A percentile compares a stretch with the other conserved stretches of the same genome.
phyloP scores from a whole-genome alignment of 208 protist genomes.

The Sergeia podlipaevii region DNA sequence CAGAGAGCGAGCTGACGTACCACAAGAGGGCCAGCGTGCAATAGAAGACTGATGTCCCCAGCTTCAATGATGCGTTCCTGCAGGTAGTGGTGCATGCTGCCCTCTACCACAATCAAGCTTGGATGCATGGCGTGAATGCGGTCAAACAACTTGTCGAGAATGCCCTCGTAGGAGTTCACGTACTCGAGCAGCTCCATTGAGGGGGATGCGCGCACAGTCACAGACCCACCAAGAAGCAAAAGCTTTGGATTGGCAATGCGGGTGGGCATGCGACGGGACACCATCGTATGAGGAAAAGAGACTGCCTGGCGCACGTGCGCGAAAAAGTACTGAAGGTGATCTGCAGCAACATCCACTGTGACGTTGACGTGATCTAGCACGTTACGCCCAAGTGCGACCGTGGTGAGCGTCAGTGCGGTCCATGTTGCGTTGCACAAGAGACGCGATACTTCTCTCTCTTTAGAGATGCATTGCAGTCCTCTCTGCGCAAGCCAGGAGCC shows the following conservation, averaged over 20 bases:
- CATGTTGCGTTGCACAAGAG: not conserved
- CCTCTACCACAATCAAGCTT: conserved; percentile 67
- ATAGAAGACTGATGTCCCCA: conserved; percentile 42
- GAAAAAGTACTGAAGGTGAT: not conserved
- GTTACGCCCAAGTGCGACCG: conserved; percentile 8
- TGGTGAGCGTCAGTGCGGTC: not conserved
- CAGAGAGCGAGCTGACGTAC: conserved; percentile 40
- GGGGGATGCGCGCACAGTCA: conserved; percentile 11
- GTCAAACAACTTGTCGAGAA: conserved; percentile 65
- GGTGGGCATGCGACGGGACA: conserved; percentile 27
- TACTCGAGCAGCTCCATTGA: conserved; percentile 45
- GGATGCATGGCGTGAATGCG: conserved; percentile 59
- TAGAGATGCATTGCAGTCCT: too few relatives aligned
- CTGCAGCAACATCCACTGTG: not conserved
- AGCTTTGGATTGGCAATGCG: conserved; percentile 35
- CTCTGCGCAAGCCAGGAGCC: too few relatives aligned
- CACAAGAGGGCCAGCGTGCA: conserved; percentile 39
- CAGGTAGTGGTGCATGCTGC: conserved; percentile 78
- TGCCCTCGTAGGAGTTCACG: conserved; percentile 49
- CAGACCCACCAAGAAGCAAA: conserved; percentile 57
- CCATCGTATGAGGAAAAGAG: conserved; percentile 19
- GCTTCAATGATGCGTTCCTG: conserved; percentile 38
- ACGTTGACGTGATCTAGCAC: conserved; percentile 22
- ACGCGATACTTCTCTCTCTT: too few relatives aligned
- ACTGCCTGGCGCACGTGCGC: conserved; percentile 15